Evolutionary conservation across 2,329 filamentous ascomycete genomes (phyloP), one percentile per base, ranked within the genome.

Genomic region (Paracamarosporium sp.): DNA sequence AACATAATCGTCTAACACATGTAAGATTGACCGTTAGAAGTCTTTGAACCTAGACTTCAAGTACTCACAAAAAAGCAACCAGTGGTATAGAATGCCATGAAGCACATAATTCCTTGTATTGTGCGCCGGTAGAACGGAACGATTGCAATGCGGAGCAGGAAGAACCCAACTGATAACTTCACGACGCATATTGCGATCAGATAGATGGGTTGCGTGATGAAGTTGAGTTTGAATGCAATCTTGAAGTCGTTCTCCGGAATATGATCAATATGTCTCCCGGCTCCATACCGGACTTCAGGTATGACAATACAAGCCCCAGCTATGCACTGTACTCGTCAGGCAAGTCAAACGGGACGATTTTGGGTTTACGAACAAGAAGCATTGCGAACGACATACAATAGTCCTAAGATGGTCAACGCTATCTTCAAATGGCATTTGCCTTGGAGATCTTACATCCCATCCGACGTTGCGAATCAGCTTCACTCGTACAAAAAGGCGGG

Each of bases 81-180:
- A 3, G 80, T 58, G 2, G 76, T 79, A 57, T 83, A 83, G 20
- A 76, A 59, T 8, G 71, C 64, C 59, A 83, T 73, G 60, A 83
- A 82, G 0, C 63, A 80, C 65, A 84, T 80, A n/a, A 80, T 71
- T 2, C 66, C 68, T 59, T 76, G 78, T 22, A 84, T 76, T 44
- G 79, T 74, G 15, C 69, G 67, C 38, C 76, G 76, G 66, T 81
- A 82, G 5, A 70, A 70, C 36, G 72, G 74, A 12, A 68, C 65
- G 20, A 76, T 71, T 15, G 79, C 79, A 27, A 83, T 69, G 31
- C 82, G 74, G 35, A 83, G 74, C 20, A 85, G 70, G 62, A 83
- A 83, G 41, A 80, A 76, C 6, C 78, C 79, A 30, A 83, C 76
- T 0, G 82, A 83, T 9, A 83, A 69, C 64, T 84, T 85, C 60